Evolutionary conservation across 2,329 filamentous ascomycete genomes (phyloP), one percentile per base, ranked within the genome.

Genomic region (Diaporthe sp.): DNA sequence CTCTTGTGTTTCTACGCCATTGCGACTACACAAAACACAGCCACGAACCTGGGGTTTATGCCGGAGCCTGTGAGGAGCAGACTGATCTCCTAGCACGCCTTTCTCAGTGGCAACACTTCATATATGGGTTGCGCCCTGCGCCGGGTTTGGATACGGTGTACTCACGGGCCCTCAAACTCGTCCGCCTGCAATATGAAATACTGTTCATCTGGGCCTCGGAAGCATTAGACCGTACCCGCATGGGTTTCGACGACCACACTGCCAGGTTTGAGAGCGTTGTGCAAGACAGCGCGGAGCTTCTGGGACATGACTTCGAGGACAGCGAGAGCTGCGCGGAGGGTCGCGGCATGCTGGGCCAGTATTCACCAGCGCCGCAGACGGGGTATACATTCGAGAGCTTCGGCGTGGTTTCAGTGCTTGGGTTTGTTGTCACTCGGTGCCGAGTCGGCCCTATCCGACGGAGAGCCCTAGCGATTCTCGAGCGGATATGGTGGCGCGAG

Each of bases 341-440:
- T 28, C 22, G 17, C 28, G n/a, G 19, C 28, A 37, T 19, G 6
- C 34, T 34, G 4, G 9, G 34, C 2, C n/a, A 25, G 25, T 60
- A 60, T 25, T 60, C 68, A 22, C 68, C 51, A 57, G 51, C 51
- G 13, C 68, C 68, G 34, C 39, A 31, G 17, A 57, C 68, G 13
- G 68, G 68, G 10, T 71, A 44, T 19, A 71, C 68, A n/a, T 71
- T 71, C 22, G 68, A 71, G 19, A 34, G 51, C n/a, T 71, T 71
- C 31, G 51, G 51, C n/a, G 51, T 71, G 53, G 62, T 68, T 12
- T 42, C 68, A 5, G 37, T 71, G 37, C 68, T 71, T 12, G 68
- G 51, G 4, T 71, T 71, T 15, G 68, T 71, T 17, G n/a, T 71
- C 31, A 57, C 51, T 7, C 37, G 55, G 51, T 71, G 68, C 9